These are phyloP conservation scores for Tetraselmis chui DNA, from an alignment of 139 green algal species.

Conservation along the genomic window DNA sequence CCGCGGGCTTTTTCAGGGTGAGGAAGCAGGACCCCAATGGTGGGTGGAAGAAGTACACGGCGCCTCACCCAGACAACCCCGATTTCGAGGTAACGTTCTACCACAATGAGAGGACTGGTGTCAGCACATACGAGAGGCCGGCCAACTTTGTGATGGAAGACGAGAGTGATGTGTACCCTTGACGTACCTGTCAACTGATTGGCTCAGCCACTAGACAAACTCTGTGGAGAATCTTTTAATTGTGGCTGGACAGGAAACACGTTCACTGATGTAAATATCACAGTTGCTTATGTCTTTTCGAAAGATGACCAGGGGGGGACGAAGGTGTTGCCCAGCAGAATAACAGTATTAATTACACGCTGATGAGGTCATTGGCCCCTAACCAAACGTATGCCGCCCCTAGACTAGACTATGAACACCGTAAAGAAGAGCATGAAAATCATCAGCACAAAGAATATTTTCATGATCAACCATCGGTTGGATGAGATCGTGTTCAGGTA, in stretches of 20 bases:
- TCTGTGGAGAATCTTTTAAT: no score
- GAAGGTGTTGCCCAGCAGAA: no score
- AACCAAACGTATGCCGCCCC: slow-evolving; percentile 7
- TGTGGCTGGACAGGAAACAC: no score
- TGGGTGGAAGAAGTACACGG: background rate
- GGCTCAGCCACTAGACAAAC: no score
- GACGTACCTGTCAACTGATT: no score
- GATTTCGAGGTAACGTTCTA: background rate
- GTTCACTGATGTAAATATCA: no score
- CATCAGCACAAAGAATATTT: slow-evolving; percentile 74
- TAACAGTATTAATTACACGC: no score
- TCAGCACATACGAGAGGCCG: background rate
- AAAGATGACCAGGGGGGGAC: no score
- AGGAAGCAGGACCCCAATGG: background rate
- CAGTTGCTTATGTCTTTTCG: no score
- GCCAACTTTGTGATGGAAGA: background rate
- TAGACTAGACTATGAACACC: slow-evolving; percentile 71
- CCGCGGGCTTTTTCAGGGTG: background rate
- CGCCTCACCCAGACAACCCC: background rate
- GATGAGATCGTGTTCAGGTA: slow-evolving; percentile 88
- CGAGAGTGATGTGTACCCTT: background rate
- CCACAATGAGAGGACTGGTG: background rate
- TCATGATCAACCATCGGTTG: slow-evolving; percentile 88
- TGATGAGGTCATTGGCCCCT: no score
- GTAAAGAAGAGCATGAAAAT: slow-evolving; percentile 74